Evolutionary conservation across 176 grass and related monocot species (phyloP).

Genomic region (Poa pratensis): DNA sequence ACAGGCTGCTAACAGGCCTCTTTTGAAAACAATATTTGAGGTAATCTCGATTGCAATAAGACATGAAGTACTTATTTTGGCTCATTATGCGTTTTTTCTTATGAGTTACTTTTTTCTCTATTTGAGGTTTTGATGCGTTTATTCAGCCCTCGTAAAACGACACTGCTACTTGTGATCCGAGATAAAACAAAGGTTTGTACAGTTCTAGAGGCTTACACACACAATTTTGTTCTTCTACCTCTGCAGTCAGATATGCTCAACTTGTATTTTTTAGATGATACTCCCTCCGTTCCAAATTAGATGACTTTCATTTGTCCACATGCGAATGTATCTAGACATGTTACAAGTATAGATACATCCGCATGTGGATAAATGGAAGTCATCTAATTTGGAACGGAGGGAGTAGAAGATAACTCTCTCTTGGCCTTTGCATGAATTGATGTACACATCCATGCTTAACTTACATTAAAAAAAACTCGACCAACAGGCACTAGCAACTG

Average conservation of each 20-base stretch:
- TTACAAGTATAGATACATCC: no score
- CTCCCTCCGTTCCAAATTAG: no score
- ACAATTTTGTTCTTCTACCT: background rate
- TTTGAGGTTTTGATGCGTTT: constrained; percentile 76
- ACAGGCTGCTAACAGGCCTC: constrained; percentile 76
- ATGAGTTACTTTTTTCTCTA: constrained; percentile 18
- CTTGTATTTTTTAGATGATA: constrained; percentile 30
- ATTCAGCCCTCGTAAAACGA: constrained; percentile 67
- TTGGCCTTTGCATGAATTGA: background rate
- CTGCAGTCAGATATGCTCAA: constrained; percentile 8
- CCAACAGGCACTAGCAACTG: background rate
- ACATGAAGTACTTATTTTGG: constrained; percentile 24
- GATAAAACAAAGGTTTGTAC: constrained; percentile 83
- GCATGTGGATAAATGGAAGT: no score
- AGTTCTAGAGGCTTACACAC: constrained; percentile 8
- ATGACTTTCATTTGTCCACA: no score
- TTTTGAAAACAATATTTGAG: constrained; percentile 85
- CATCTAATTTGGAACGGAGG: no score
- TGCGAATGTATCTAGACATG: no score
- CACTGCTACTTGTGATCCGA: constrained; percentile 78
- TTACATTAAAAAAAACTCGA: background rate
- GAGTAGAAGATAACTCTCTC: background rate
- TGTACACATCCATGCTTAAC: background rate
- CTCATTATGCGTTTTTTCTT: constrained; percentile 29
- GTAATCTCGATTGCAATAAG: constrained; percentile 37